These are phyloP conservation scores for Quillaja saponaria DNA, from an alignment of 306 rosid species.

Conservation along the genomic window DNA sequence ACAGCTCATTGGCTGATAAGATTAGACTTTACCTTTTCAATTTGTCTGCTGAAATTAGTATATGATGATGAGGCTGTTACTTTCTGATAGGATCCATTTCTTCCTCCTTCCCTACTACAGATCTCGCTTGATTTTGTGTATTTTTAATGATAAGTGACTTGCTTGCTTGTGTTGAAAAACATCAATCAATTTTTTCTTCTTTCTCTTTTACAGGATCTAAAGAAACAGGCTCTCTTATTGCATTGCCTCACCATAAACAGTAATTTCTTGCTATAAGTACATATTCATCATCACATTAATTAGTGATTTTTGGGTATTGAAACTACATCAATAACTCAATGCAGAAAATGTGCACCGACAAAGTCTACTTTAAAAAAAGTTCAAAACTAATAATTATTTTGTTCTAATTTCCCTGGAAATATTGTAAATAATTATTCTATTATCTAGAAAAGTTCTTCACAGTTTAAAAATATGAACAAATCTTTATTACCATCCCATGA, in stretches of 20 bases:
- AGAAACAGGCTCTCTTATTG: neutral
- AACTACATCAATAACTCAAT: neutral
- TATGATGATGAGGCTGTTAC: neutral
- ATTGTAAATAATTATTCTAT: too few relatives aligned
- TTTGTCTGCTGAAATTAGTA: constrained; percentile 1
- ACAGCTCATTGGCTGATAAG: constrained; percentile 27
- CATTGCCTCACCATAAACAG: constrained; percentile 24
- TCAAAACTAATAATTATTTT: too few relatives aligned
- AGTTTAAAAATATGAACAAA: too few relatives aligned
- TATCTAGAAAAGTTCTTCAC: too few relatives aligned
- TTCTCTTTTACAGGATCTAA: neutral
- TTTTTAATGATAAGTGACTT: constrained; percentile 24
- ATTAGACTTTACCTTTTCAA: constrained; percentile 25
- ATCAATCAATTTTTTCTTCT: constrained; percentile 6
- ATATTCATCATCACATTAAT: constrained; percentile 3
- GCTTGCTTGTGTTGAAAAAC: constrained; percentile 26
- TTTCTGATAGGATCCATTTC: constrained; percentile 25
- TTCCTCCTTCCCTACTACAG: constrained; percentile 32
- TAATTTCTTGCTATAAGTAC: constrained; percentile 8
- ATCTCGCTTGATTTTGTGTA: constrained; percentile 18
- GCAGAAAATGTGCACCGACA: constrained; percentile 31
- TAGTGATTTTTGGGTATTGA: constrained; percentile 10
- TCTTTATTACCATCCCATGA: too few relatives aligned
- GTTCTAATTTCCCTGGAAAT: too few relatives aligned
- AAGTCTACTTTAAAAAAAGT: constrained; percentile 13